phyloP scores from a whole-genome alignment of 1,284 basidiomycete species.

The Exobasidium cylindrosporum region DNA sequence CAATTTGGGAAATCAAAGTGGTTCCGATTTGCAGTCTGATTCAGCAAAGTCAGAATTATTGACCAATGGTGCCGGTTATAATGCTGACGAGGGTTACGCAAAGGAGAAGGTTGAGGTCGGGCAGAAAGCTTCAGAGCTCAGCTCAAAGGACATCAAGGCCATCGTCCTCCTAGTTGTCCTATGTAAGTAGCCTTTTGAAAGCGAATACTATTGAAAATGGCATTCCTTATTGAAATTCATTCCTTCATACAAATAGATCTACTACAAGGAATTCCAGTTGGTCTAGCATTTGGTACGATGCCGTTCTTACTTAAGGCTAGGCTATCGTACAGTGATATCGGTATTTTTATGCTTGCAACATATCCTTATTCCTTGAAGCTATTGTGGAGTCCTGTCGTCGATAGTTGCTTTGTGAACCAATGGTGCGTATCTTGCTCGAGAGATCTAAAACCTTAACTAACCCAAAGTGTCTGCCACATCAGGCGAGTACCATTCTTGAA shows the following conservation, averaged over 20 bases:
- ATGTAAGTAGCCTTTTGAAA: conserved; percentile 63
- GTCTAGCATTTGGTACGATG: conserved; percentile 74
- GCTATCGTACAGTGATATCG: conserved; percentile 92
- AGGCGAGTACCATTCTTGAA: conserved; percentile 4
- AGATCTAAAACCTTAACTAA: neutral
- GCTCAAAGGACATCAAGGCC: conserved; percentile 71
- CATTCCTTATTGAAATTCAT: neutral
- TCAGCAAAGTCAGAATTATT: neutral
- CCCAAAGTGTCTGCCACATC: neutral
- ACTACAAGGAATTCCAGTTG: conserved; percentile 91
- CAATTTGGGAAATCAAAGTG: neutral
- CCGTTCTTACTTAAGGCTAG: conserved; percentile 93
- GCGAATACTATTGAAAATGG: neutral
- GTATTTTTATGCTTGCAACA: conserved; percentile 85
- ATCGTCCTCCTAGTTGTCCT: conserved; percentile 83
- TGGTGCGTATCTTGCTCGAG: conserved; percentile 35
- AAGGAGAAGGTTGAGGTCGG: neutral
- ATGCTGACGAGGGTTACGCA: neutral
- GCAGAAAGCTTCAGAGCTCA: conserved; percentile 2
- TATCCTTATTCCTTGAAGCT: conserved; percentile 98
- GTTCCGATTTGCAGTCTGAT: neutral
- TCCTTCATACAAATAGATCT: conserved; percentile 62
- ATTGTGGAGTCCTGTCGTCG: conserved; percentile 96
- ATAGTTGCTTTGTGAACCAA: conserved; percentile 77
- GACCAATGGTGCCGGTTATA: neutral